Conservation (phyloP, 768 basidiomycete genomes). For the Inosperma sp. region DNA sequence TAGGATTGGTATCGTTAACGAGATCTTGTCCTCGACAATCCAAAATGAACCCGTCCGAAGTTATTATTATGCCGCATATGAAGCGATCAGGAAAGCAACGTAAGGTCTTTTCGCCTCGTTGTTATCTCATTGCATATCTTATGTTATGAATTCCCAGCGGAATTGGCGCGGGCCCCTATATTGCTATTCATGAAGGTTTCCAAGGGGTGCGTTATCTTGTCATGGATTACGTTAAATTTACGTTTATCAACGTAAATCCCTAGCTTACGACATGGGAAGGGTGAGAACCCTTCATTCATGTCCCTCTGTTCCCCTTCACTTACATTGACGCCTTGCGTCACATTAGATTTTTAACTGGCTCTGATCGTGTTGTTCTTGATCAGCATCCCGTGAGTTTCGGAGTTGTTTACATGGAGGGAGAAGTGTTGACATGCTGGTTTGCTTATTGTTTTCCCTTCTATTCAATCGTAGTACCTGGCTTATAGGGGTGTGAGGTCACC, state of each 20-base stretch:
- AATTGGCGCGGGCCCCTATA: conserved; percentile 50
- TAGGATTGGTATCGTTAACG: conserved; percentile 59
- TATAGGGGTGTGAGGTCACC: conserved; percentile 41
- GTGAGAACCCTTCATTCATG: conserved; percentile 23
- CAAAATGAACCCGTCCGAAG: conserved; percentile 43
- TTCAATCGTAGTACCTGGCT: conserved; percentile 39
- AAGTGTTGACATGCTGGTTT: neutral
- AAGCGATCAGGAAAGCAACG: conserved; percentile 42
- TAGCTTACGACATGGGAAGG: conserved; percentile 45
- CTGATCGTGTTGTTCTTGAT: conserved; percentile 74
- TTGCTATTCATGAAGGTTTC: conserved; percentile 65
- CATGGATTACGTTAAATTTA: conserved; percentile 5
- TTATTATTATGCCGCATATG: conserved; percentile 43
- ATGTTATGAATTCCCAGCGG: conserved; percentile 49
- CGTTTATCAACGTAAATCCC: conserved; percentile 5
- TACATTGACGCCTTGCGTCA: neutral
- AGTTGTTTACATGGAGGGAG: neutral
- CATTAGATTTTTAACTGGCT: conserved; percentile 61
- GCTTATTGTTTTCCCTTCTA: too few species aligned
- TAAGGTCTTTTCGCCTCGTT: conserved; percentile 20
- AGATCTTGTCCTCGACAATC: conserved; percentile 55
- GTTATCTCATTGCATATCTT: neutral
- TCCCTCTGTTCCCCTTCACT: conserved; percentile 2
- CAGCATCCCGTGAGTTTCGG: conserved; percentile 60
- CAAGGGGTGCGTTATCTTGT: conserved; percentile 37